These are phyloP conservation scores for Rutidosis leptorrhynchoides DNA, from an alignment of 129 eudicot species.

Conservation along the genomic window DNA sequence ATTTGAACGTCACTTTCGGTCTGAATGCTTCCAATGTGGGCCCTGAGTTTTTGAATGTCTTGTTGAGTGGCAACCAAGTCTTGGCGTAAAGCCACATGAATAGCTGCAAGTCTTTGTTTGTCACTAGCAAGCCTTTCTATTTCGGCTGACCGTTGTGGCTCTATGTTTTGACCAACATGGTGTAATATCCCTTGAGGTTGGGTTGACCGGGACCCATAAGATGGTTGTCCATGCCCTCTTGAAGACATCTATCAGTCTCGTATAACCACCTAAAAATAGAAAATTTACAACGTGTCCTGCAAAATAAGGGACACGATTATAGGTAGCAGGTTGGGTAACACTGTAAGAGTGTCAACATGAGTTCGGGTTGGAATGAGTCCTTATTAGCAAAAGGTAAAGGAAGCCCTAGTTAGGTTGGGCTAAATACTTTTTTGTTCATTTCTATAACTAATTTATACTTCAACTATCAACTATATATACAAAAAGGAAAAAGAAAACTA, in stretches of 20 bases:
- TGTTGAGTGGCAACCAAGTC: conserved; percentile 65
- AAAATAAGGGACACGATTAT: not conserved
- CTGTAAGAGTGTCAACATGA: no score
- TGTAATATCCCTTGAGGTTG: conserved; percentile 54
- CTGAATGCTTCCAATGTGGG: conserved; percentile 67
- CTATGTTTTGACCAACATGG: conserved; percentile 42
- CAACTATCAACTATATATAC: not conserved
- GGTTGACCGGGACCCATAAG: conserved; percentile 44
- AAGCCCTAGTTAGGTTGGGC: not conserved
- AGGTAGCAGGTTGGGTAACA: not conserved
- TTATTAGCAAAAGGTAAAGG: not conserved
- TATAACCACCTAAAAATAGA: not conserved
- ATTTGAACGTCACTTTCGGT: conserved; percentile 77
- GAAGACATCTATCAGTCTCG: conserved; percentile 46
- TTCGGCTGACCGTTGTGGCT: conserved; percentile 55
- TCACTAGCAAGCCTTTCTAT: conserved; percentile 66
- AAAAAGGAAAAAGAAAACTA: not conserved
- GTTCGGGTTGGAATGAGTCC: not conserved
- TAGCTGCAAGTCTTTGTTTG: conserved; percentile 61
- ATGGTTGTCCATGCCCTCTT: conserved; percentile 57
- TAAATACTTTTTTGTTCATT: no score
- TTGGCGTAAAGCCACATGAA: conserved; percentile 62
- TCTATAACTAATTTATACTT: no score
- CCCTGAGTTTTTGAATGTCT: conserved; percentile 56
- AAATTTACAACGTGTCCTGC: conserved; percentile 12